These are phyloP conservation scores for Cladorrhinum sp. DNA, from an alignment of 2,329 filamentous ascomycete genomes.

Conservation along the genomic window DNA sequence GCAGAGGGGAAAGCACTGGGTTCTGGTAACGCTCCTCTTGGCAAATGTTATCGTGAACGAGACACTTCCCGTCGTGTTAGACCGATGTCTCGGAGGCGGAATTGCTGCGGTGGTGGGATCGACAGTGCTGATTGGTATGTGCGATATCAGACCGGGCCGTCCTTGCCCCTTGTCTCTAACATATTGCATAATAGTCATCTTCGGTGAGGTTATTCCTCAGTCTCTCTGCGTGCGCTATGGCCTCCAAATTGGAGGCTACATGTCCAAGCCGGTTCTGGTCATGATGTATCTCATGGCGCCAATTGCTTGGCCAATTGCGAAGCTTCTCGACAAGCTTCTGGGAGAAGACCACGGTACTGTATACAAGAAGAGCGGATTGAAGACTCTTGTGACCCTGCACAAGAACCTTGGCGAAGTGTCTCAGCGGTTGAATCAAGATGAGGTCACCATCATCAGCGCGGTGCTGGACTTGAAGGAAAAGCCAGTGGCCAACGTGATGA, in stretches of 20 bases:
- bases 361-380: constrained; percentile 97
- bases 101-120: constrained; percentile 92
- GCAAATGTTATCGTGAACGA: constrained; percentile 99
- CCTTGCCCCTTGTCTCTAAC: constrained; percentile 14
- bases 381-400: constrained; percentile 93
- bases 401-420: constrained; percentile 83
- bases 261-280: constrained; percentile 79
- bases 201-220: constrained; percentile 94
- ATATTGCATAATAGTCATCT: constrained; percentile 68
- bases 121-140: constrained; percentile 86
- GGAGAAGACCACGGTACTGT: constrained; percentile 94
- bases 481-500: constrained; percentile 94
- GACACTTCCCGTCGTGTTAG: constrained; percentile 89
- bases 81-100: constrained; percentile 88
- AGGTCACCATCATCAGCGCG: constrained; percentile 97
- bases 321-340: constrained; percentile 87
- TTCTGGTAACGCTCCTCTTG: constrained; percentile 86
- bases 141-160: neutral
- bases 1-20: constrained; percentile 93
- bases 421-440: constrained; percentile 91
- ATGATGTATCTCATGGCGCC: constrained; percentile 93
- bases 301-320: constrained; percentile 90
- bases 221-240: constrained; percentile 96
- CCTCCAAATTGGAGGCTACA: constrained; percentile 89
- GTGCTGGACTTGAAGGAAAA: constrained; percentile 97